Base-by-base conservation (phyloP, 225 moss, liverwort and hornwort species). In the Asterella californica region DNA sequence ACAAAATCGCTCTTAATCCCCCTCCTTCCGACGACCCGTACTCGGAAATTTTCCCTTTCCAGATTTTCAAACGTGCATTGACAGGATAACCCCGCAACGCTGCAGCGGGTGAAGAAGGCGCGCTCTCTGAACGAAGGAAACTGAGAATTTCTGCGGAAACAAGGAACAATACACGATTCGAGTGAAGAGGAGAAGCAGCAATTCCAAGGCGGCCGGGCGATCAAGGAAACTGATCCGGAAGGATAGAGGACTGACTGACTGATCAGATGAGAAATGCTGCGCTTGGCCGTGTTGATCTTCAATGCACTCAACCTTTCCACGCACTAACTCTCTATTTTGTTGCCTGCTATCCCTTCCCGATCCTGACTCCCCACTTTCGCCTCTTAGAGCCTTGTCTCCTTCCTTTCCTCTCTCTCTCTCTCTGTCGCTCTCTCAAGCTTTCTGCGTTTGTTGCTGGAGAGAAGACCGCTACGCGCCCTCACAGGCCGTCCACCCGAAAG, bases 401-500 rank as follows among this genome's bases (percentile, higher is more conserved):
- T 45, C 34, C 1, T 17, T 38, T 15, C 19, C 36, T 38, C 69
- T 19, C 33, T 60, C 60, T n/a, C 19, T 15, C 19, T 25, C 60
- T 60, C 60, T 25, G 22, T n/a, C n/a, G n/a, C n/a, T n/a, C n/a
- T 24, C 21, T 21, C 24, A 0, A 37, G n/a, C 47, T 71, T 47
- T 15, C 71, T 19, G 47, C 19, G 71, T 37, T 25, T 53, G 74
- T 21, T 50, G 72, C 5, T 49, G 27, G 15, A 48, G 48, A 52
- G 45, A 52, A 46, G 50, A 48, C 50, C 48, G 48, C 49, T 53
- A 37, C 69, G 38, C 42, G 69, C 69, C 71, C 30, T 32, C 72
- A 52, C 27, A 2, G 29, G 52, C 70, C 73, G 49, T 73, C 73
- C 73, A 74, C 17, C 53, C 30, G 52, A 74, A 74, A 49, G 74